A percentile compares a stretch with the other conserved stretches of the same genome.
Conservation (phyloP, 2,329 filamentous ascomycete species). For the Bipolaris gigantea region DNA sequence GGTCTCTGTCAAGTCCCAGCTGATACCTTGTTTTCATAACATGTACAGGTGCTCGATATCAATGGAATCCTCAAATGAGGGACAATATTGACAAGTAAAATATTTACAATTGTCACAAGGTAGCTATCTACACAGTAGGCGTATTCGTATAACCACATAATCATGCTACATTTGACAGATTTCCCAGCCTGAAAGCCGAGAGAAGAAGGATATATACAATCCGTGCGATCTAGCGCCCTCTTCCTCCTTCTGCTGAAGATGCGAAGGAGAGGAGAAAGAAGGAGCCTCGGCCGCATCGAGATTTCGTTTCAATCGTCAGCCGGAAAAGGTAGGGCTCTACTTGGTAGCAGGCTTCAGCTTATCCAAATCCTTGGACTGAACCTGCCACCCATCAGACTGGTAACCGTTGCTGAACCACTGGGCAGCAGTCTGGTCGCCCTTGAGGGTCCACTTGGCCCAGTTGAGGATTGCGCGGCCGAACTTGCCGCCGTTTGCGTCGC, state of each 20-base stretch:
- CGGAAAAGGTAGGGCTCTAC: neutral
- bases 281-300: no score
- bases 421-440: conserved; percentile 11
- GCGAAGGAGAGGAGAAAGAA: neutral
- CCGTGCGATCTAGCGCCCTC: neutral
- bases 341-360: conserved; percentile 12
- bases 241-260: neutral
- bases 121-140: no score
- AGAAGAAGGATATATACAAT: neutral
- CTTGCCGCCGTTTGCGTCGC: conserved; percentile 17
- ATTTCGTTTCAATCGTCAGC: neutral
- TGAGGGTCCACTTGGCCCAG: conserved; percentile 21
- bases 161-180: no score
- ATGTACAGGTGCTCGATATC: no score
- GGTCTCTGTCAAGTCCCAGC: no score
- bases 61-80: no score
- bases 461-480: conserved; percentile 18
- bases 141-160: no score
- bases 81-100: no score
- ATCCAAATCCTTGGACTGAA: conserved; percentile 7
- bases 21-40: no score
- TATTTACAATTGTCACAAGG: no score
- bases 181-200: neutral
- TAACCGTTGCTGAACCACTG: conserved; percentile 6
- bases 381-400: conserved; percentile 15